phyloP scores from a whole-genome alignment of 2,329 filamentous ascomycete genomes.

The Sclerotinia sclerotiorum region DNA sequence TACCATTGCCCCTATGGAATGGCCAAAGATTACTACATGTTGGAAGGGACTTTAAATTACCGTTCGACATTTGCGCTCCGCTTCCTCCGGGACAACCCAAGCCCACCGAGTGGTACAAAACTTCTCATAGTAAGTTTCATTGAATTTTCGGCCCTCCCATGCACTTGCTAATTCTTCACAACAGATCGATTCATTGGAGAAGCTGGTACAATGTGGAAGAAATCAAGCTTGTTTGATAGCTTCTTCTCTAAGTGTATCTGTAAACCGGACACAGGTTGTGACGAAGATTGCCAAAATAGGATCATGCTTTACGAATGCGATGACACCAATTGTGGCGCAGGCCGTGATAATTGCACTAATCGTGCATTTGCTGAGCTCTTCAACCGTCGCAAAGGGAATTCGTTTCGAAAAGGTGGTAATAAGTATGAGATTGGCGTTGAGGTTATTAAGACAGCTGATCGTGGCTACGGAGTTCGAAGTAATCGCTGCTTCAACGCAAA shows the following conservation, averaged over 20 bases:
- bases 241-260: constrained; percentile 79
- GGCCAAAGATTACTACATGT: constrained; percentile 69
- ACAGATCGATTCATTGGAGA: constrained; percentile 88
- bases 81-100: constrained; percentile 83
- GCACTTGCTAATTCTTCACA: constrained; percentile 28
- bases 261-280: constrained; percentile 74
- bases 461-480: constrained; percentile 87
- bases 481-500: constrained; percentile 84
- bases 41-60: constrained; percentile 81
- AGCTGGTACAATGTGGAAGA: constrained; percentile 77
- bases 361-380: constrained; percentile 81
- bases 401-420: constrained; percentile 57
- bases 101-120: constrained; percentile 88
- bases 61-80: constrained; percentile 86
- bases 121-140: constrained; percentile 74
- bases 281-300: constrained; percentile 87
- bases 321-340: constrained; percentile 79
- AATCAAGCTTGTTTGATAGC: constrained; percentile 70
- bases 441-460: constrained; percentile 84
- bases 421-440: constrained; percentile 93
- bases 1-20: constrained; percentile 78
- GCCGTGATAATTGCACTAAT: constrained; percentile 74
- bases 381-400: constrained; percentile 59
- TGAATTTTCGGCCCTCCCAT: background rate
- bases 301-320: constrained; percentile 99